Percentiles rank a stretch among this genome's conserved stretches.
Evolutionary conservation across 306 rosid genomes (phyloP).

Genomic region (Myrica gale): DNA sequence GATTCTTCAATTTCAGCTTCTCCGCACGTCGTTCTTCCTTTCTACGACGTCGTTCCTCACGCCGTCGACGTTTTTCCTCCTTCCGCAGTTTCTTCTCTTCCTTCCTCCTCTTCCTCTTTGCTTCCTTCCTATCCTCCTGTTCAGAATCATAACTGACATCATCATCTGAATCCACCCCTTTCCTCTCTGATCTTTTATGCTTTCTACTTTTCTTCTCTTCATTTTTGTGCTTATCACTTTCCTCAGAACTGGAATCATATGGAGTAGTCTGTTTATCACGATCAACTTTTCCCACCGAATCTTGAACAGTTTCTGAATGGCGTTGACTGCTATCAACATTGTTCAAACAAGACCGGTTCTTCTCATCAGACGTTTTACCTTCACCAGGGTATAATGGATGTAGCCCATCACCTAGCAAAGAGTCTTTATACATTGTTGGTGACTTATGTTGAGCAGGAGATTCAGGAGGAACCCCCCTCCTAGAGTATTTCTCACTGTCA

Average conservation of each 20-base stretch:
- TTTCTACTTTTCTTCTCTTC: slow-evolving; percentile 65
- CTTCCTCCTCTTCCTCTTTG: slow-evolving; percentile 74
- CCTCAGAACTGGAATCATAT: slow-evolving; percentile 62
- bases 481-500: slow-evolving; percentile 51
- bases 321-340: slow-evolving; percentile 32
- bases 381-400: slow-evolving; percentile 40
- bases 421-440: slow-evolving; percentile 35
- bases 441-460: slow-evolving; percentile 44
- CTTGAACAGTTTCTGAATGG: slow-evolving; percentile 34
- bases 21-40: slow-evolving; percentile 75
- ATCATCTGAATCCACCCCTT: slow-evolving; percentile 53
- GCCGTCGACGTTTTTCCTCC: slow-evolving; percentile 80
- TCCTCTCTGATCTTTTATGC: slow-evolving; percentile 77
- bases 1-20: slow-evolving; percentile 69
- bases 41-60: slow-evolving; percentile 71
- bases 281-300: slow-evolving; percentile 42
- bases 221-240: slow-evolving; percentile 49
- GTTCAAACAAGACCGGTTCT: slow-evolving; percentile 36
- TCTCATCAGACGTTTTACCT: slow-evolving; percentile 49
- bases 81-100: slow-evolving; percentile 79
- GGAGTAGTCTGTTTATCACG: slow-evolving; percentile 37
- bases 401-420: slow-evolving; percentile 45
- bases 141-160: slow-evolving; percentile 70
- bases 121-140: slow-evolving; percentile 69
- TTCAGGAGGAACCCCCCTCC: slow-evolving; percentile 36